Base-by-base conservation (phyloP, 2,329 filamentous ascomycete genomes). In the Xylaria sp. region DNA sequence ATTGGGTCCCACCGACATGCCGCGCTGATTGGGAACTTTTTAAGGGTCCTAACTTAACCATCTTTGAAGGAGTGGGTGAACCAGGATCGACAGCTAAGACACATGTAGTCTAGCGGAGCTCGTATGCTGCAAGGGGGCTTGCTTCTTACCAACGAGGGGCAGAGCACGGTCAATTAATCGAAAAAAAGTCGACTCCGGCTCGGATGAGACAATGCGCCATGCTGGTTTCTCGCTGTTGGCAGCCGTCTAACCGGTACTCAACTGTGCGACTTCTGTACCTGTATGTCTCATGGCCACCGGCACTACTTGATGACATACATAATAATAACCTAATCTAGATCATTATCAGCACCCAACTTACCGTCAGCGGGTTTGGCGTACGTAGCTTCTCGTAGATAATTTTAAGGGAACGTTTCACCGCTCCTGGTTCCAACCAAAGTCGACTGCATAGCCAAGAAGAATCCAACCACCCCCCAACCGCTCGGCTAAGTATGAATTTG, bases 121-220 rank as follows among this genome's bases (percentile, higher is more conserved):
- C 65, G 68, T 70, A 68, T 70, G 59, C 59, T 60, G 68, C 65
- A 70, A 63, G 68, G 68, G 65, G 59, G 40, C 58, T 42, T 26
- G 20, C 36, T 46, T 20, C 20, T 44, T 44, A 61, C 59, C 63
- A 61, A 58, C 42, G 42, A 62, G 63, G 6, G 51, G 33, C 23
- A 54, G 33, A 40, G 20, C 20, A 44, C n/a, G 33, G 28, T 23
- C 20, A 26, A 28, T 28, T 23, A 26, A 26, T 28, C 13, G 11
- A 40, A 6, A 40, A 40, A 57, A 28, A 9, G 20, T 57, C 17
- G 54, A n/a, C 23, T 58, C 13, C 13, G 26, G 36, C 11, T 42
- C 13, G 20, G 17, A 20, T n/a, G 54, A 40, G 36, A 57, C 53
- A 42, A 56, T 17, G 23, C 17, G 4, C 26, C 13, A 49, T 28